A percentile compares a stretch with the other conserved stretches of the same genome.
Conservation (phyloP, 192 early-diverging fungal genomes). For the Oehlia diaphana region DNA sequence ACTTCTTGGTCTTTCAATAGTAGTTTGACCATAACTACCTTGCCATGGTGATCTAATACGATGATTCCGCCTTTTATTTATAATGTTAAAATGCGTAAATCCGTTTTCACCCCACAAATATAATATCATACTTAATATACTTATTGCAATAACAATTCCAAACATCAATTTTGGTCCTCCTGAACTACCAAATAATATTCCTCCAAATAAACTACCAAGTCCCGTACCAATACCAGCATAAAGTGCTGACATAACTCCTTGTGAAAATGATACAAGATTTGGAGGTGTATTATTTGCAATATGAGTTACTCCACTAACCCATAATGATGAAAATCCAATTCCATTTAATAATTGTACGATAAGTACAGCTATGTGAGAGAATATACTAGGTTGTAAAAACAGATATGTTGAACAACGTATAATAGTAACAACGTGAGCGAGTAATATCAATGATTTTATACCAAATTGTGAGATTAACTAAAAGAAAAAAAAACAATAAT, state of each 20-base stretch:
- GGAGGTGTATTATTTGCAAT: slow-evolving; percentile 46
- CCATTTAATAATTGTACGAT: slow-evolving; percentile 44
- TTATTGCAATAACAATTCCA: slow-evolving; percentile 35
- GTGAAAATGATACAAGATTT: slow-evolving; percentile 43
- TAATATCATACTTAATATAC: slow-evolving; percentile 33
- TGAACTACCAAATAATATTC: slow-evolving; percentile 39
- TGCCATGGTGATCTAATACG: slow-evolving; percentile 5
- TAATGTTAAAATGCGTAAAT: not conserved
- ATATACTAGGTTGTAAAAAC: slow-evolving; percentile 34
- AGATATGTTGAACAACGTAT: slow-evolving; percentile 44
- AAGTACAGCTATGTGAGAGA: slow-evolving; percentile 39
- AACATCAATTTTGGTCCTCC: slow-evolving; percentile 42
- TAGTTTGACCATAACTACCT: not conserved
- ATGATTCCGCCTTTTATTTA: not conserved
- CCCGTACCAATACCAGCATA: slow-evolving; percentile 42
- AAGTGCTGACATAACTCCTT: slow-evolving; percentile 34
- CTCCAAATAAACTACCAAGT: slow-evolving; percentile 42
- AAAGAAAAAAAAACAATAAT: not conserved
- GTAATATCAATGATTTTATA: slow-evolving; percentile 41
- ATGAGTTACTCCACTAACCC: slow-evolving; percentile 47
- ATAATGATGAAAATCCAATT: slow-evolving; percentile 47
- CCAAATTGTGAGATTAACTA: slow-evolving; percentile 46
- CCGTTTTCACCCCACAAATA: slow-evolving; percentile 28
- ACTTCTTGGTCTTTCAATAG: not conserved
- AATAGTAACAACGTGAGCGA: slow-evolving; percentile 48